Percentiles rank a stretch among this genome's conserved stretches.
Conservation (phyloP, 2,329 filamentous ascomycete species). For the Pseudonectria foliicola region DNA sequence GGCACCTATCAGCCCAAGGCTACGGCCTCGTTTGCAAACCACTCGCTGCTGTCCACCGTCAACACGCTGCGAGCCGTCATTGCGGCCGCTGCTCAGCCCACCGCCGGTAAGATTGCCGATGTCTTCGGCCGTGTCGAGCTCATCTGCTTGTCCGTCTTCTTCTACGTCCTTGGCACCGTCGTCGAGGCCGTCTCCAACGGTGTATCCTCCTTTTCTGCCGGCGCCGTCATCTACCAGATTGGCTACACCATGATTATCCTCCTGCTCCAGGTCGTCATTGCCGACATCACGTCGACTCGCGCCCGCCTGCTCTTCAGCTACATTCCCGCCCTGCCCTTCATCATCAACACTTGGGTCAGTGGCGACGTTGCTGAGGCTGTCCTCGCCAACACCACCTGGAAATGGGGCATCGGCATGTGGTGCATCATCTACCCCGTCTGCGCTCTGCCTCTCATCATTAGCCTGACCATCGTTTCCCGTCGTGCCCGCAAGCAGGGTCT, state of each 20-base stretch:
- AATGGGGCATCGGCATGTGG: slow-evolving; percentile 61
- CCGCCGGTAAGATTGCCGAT: slow-evolving; percentile 54
- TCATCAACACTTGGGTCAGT: slow-evolving; percentile 60
- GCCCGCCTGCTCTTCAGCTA: slow-evolving; percentile 59
- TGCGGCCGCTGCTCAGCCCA: slow-evolving; percentile 51
- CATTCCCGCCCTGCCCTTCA: slow-evolving; percentile 51
- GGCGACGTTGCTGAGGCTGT: slow-evolving; percentile 48
- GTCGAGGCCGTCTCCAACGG: slow-evolving; percentile 45
- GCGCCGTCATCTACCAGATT: slow-evolving; percentile 54
- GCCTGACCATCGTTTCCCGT: slow-evolving; percentile 41
- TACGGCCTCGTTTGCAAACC: slow-evolving; percentile 40
- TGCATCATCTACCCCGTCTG: slow-evolving; percentile 55
- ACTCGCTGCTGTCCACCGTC: slow-evolving; percentile 52
- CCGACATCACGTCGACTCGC: slow-evolving; percentile 56
- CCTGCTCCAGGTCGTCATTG: slow-evolving; percentile 57
- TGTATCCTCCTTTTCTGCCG: slow-evolving; percentile 47
- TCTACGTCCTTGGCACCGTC: slow-evolving; percentile 52
- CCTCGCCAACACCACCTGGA: slow-evolving; percentile 43
- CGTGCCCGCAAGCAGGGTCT: slow-evolving; percentile 46
- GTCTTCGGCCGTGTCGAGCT: slow-evolving; percentile 56
- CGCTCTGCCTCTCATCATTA: slow-evolving; percentile 47
- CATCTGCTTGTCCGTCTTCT: slow-evolving; percentile 50
- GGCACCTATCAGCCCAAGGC: slow-evolving; percentile 50
- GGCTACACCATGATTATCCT: slow-evolving; percentile 57
- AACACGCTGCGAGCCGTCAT: slow-evolving; percentile 53